Evolutionary conservation across 2,329 filamentous ascomycete species (phyloP).

Genomic region (Westerdykella ornata): DNA sequence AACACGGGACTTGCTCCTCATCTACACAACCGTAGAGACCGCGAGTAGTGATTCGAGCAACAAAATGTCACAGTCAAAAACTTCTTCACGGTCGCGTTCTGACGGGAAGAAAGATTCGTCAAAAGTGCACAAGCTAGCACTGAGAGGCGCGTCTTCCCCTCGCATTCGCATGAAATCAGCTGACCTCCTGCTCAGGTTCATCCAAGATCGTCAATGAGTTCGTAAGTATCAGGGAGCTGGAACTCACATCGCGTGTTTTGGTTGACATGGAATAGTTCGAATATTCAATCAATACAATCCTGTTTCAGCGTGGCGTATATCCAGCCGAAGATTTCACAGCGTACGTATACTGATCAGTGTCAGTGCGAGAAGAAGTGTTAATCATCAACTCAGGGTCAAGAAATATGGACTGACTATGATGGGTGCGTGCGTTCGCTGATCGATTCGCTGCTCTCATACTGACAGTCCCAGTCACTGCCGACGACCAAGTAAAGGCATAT

Average conservation of each 20-base stretch:
- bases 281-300: constrained; percentile 38
- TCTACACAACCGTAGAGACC: too few species aligned
- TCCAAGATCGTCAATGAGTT: constrained; percentile 92
- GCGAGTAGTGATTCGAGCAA: neutral
- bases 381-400: constrained; percentile 59
- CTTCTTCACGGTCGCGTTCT: constrained; percentile 10
- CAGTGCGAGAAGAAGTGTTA: constrained; percentile 2
- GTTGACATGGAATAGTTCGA: constrained; percentile 9
- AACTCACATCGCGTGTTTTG: constrained; percentile 57
- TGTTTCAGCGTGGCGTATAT: constrained; percentile 73
- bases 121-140: constrained; percentile 88
- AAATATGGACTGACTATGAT: constrained; percentile 99
- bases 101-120: constrained; percentile 59
- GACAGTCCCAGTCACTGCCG: constrained; percentile 63
- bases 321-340: constrained; percentile 95
- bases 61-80: constrained; percentile 6
- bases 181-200: constrained; percentile 46
- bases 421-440: constrained; percentile 43
- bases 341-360: constrained; percentile 44
- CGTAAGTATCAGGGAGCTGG: constrained; percentile 50
- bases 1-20: too few species aligned
- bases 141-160: constrained; percentile 57
- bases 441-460: constrained; percentile 3
- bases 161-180: neutral
- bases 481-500: constrained; percentile 98